Percentiles rank a stretch among this genome's conserved stretches.
Evolutionary conservation across 78 protist species (phyloP).

Genomic region (Isochrysis galbana): DNA sequence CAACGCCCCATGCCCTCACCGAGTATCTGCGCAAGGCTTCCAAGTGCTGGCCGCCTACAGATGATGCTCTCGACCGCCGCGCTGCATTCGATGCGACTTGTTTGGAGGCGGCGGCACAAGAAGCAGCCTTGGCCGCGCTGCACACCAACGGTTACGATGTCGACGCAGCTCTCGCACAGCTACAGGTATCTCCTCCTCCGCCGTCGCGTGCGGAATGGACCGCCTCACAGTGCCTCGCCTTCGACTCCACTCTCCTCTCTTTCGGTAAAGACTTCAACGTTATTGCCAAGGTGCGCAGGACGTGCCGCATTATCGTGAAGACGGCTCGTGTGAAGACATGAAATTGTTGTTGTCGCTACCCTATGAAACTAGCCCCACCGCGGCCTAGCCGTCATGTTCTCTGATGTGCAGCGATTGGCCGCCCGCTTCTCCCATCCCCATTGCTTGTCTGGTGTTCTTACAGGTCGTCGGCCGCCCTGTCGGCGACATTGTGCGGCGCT

Average conservation of each 20-base stretch:
- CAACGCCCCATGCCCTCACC: background rate
- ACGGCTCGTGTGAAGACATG: too few relatives aligned
- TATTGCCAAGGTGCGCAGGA: background rate
- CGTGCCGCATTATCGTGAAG: too few relatives aligned
- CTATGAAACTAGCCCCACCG: too few relatives aligned
- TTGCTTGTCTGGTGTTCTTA: too few relatives aligned
- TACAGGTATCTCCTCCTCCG: background rate
- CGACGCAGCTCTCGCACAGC: background rate
- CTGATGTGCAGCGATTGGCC: too few relatives aligned
- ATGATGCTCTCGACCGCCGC: background rate
- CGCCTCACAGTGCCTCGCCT: background rate
- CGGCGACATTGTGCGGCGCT: background rate
- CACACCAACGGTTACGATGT: background rate
- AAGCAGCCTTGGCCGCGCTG: background rate
- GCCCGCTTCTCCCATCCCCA: too few relatives aligned
- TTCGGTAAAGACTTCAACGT: background rate
- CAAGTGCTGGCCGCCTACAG: background rate
- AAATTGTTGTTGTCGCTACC: too few relatives aligned
- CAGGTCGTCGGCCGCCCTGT: background rate
- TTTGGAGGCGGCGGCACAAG: background rate
- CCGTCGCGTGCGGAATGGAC: background rate
- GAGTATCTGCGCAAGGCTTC: background rate
- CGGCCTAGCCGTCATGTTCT: too few relatives aligned
- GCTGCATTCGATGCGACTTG: background rate
- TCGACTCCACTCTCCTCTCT: background rate